Evolutionary conservation across 2,329 filamentous ascomycete genomes (phyloP), one percentile per base, ranked within the genome.

Genomic region (Ceratocystis colombiana): DNA sequence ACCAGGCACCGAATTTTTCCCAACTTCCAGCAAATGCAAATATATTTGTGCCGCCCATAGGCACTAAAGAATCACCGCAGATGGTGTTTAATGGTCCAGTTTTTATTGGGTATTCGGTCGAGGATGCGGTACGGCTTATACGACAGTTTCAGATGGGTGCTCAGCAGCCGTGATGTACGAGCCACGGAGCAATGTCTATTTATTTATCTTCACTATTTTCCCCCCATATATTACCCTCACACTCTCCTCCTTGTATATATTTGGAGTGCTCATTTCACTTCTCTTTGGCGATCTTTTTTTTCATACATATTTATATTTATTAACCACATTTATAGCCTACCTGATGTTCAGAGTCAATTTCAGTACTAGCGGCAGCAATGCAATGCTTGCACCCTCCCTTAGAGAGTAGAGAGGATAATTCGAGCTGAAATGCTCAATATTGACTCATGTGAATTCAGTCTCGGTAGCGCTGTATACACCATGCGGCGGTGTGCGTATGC

Each of bases 31-130:
- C 20, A 22, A 62, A 41, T 25, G 30, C 8, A 8, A 41, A 22
- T 15, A 45, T 30, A 50, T 55, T 59, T 20, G 20, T 28, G 33
- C 28, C 12, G n/a, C 30, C 15, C 12, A 20, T 48, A 10, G 22
- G 55, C 63, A 44, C 25, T 22, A 22, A 62, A 30, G 41, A 37
- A 6, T 17, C 62, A 8, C 83, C 89, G 8, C 87, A 88, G 71
- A 88, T 96, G 83, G 80, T 95, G 0, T 96, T 96, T 73, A 96
- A 89, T 7, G 93, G 93, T 0, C 93, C 93, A 0, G 91, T 96
- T 0, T 96, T 96, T 72, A 90, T 97, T 71, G 93, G 93, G 0
- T 96, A 96, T 72, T 85, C 88, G 8, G 83, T 90, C 68, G 89
- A 95, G 68, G 87, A 95, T 73, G 88, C 89, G n/a, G 82, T 89